Evolutionary conservation across 129 eudicot genomes (phyloP), one percentile per base, ranked within the genome.

Genomic region (Lactuca sativa): DNA sequence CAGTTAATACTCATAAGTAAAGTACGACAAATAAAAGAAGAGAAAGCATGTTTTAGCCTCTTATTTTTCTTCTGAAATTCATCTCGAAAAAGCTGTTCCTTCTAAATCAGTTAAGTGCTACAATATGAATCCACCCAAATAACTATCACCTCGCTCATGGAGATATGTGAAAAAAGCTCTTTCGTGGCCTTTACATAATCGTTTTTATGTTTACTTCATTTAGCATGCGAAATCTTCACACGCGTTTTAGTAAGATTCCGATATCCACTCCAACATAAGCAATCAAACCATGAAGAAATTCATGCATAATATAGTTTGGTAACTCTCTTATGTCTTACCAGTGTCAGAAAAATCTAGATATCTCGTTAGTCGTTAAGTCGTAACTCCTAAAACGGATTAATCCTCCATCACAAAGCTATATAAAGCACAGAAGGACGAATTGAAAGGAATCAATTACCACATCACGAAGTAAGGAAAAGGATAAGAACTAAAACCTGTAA

Each of bases 401-500:
- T 44, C 49, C 3, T 9, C 58, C 43, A 43, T 32, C 13, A 71
- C 18, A 44, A 59, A 71, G 41, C 59, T 71, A 59, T 71, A 59
- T 7, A 59, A 30, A 21, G 7, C 67, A 30, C 7, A 9, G 13
- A 59, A 48, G 8, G 3, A 54, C 17, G 21, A 18, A 68, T 49
- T 47, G 17, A 37, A 6, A 4, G 17, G 58, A 65, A 71, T 4
- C 13, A 38, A 15, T 34, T 15, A 44, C 59, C 48, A 47, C 6
- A 30, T 54, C 15, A 62, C 6, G 8, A 21, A 15, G 25, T 30
- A 34, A 43, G 3, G 25, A 54, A 62, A 75, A 30, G 9, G 21
- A 64, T 30, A 70, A 21, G 15, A 36, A 64, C 9, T 3, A 34
- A n/a, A 60, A 85, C 90, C 90, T 85, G 82, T 85, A 85, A 54